Base-by-base conservation (phyloP, 202 grass and related monocot species). In the Hordeum pubiflorum region DNA sequence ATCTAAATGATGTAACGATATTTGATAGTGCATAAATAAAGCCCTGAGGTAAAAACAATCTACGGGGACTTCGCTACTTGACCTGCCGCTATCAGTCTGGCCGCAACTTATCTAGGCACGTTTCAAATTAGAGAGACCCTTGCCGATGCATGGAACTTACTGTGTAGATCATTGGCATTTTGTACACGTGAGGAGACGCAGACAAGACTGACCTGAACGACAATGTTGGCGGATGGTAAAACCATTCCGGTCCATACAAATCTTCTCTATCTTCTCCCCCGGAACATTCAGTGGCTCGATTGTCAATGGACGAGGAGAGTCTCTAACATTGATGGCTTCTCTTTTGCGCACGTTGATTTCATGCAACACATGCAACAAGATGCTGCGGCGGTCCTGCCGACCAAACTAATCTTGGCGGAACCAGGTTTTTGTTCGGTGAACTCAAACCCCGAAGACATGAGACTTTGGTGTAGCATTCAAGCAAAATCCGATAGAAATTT, bases 311-410 rank as follows among this genome's bases (percentile, higher is more conserved):
- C 5, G 50, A n/a, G 17, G 50, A 50, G 33, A 73, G 23, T 56
- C 26, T 2, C 44, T 24, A 57, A 72, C 12, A 48, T 26, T 24
- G 74, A 17, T 14, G 34, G 24, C 33, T n/a, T 38, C 29, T 24
- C 66, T 67, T 83, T 69, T 75, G 27, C 38, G 75, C 80, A 75
- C 86, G 75, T 82, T 82, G n/a, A 52, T 79, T 20, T 46, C 20
- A 48, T 75, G 48, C 50, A 66, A 27, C 5, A 7, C 20, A 48
- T 75, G 48, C 27, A 66, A 27, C 8, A 7, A 56, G 26, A 10
- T 58, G 15, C 37, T 50, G 59, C 52, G 37, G 86, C 48, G 10
- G 74, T 68, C 80, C 23, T 46, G 36, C 24, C 65, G 54, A 41
- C 78, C 40, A 69, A 18, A 33, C 50, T 34, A 61, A 60, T 34